These are phyloP conservation scores for Colletotrichum sp. DNA, from an alignment of 2,329 filamentous ascomycete species.

Conservation along the genomic window DNA sequence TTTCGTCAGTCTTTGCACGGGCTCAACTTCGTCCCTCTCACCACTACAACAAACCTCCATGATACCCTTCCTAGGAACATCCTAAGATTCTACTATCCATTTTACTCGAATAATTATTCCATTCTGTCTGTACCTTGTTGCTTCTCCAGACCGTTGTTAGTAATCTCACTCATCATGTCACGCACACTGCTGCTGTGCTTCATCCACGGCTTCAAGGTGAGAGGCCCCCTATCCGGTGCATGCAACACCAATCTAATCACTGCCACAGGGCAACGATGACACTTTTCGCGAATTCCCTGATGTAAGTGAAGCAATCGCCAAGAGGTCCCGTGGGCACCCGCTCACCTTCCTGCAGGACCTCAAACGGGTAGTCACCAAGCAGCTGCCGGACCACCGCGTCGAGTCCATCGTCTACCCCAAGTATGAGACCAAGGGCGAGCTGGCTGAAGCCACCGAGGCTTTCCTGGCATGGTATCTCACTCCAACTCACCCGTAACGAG, in stretches of 20 bases:
- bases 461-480: conserved; percentile 49
- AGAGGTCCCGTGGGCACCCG: neutral
- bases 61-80: neutral
- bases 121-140: neutral
- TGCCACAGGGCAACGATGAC: conserved; percentile 65
- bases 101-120: neutral
- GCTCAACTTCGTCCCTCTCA: neutral
- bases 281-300: conserved; percentile 73
- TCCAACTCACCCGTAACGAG: neutral
- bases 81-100: neutral
- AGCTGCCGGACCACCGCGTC: conserved; percentile 65
- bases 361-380: conserved; percentile 59
- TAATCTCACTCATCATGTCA: conserved; percentile 30
- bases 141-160: conserved; percentile 16
- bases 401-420: conserved; percentile 70
- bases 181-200: conserved; percentile 73
- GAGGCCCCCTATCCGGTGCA: neutral
- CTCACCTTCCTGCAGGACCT: conserved; percentile 49
- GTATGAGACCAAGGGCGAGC: conserved; percentile 75
- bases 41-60: neutral
- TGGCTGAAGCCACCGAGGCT: conserved; percentile 51
- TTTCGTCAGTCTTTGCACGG: neutral
- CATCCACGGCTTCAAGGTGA: conserved; percentile 76
- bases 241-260: neutral
- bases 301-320: conserved; percentile 26